phyloP scores from a whole-genome alignment of 2,329 filamentous ascomycete species.

The Hypoxylon sp. region DNA sequence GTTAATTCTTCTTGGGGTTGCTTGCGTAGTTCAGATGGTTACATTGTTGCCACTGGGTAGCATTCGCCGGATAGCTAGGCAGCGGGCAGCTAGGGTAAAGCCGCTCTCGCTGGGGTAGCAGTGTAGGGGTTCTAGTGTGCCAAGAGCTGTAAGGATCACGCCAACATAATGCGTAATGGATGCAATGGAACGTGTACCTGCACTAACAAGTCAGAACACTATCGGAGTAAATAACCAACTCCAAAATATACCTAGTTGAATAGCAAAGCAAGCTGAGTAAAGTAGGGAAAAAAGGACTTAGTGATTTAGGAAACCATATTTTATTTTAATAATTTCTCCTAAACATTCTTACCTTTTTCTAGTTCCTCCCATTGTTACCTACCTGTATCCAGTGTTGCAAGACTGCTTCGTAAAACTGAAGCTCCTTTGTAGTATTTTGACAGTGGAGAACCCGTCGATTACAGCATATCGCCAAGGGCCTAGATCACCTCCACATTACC shows the following conservation, averaged over 20 bases:
- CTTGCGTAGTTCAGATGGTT: background rate
- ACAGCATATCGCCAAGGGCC: background rate
- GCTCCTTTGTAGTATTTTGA: background rate
- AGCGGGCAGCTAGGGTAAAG: slow-evolving; percentile 13
- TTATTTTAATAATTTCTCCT: background rate
- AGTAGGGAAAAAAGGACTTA: no score
- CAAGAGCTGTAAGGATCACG: slow-evolving; percentile 15
- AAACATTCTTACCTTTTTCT: background rate
- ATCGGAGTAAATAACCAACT: no score
- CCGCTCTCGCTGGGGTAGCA: background rate
- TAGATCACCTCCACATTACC: slow-evolving; percentile 7
- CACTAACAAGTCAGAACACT: no score
- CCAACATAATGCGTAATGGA: background rate
- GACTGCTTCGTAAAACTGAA: background rate
- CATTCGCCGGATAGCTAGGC: slow-evolving; percentile 14
- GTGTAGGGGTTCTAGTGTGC: slow-evolving; percentile 6
- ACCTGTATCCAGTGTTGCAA: background rate
- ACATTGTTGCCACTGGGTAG: slow-evolving; percentile 12
- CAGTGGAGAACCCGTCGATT: no score
- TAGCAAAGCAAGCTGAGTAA: no score
- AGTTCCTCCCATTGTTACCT: background rate
- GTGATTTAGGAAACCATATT: no score
- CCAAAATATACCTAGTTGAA: no score
- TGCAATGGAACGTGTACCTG: no score
- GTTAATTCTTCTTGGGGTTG: slow-evolving; percentile 11